Evolutionary conservation across 371 early-diverging fungal species (phyloP), one percentile per base, ranked within the genome.

Genomic region (Lichtheimia ornata): DNA sequence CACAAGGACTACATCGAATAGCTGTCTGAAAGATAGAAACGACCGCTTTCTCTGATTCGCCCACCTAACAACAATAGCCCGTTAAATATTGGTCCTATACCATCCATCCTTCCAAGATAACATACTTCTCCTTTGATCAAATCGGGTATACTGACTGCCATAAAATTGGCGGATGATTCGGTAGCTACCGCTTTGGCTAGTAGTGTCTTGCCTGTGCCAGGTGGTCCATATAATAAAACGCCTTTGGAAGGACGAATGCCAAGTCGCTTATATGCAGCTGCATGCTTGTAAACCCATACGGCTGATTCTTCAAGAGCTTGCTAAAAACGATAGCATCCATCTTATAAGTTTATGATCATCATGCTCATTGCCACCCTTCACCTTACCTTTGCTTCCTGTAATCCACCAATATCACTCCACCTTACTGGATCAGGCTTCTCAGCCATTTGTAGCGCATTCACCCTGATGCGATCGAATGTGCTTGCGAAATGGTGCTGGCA

Each of bases 401-500:
- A 76, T 0, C 99, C 99, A 56, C 99, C 99, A 61, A 99, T 90
- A 72, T 97, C 96, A 1, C 65, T 70, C 96, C 98, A 99, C 41
- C 64, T 49, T 0, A 85, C 77, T 15, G 79, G 67, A 20, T 84
- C 84, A 5, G 85, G 79, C 44, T 75, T 81, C 59, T 85, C 77
- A 0, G 81, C 81, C 63, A 74, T 79, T 55, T 76, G 72, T 13
- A 76, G 60, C 55, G 75, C 70, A 6, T 68, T 75, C 4, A 84
- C 64, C n/a, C 62, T 58, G 7, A 82, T 67, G 1, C 67, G 50
- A 41, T 70, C 43, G 50, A 79, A 69, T 3, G 76, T 66, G 5
- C 56, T 53, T 17, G 62, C 52, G 61, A 82, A 81, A 47, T 78
- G 56, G 20, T 7, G 22, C 41, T 20, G 41, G 17, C 18, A 56